Base-by-base conservation (phyloP, 2,329 filamentous ascomycete species). In the Parasarocladium wereldwijsianum region DNA sequence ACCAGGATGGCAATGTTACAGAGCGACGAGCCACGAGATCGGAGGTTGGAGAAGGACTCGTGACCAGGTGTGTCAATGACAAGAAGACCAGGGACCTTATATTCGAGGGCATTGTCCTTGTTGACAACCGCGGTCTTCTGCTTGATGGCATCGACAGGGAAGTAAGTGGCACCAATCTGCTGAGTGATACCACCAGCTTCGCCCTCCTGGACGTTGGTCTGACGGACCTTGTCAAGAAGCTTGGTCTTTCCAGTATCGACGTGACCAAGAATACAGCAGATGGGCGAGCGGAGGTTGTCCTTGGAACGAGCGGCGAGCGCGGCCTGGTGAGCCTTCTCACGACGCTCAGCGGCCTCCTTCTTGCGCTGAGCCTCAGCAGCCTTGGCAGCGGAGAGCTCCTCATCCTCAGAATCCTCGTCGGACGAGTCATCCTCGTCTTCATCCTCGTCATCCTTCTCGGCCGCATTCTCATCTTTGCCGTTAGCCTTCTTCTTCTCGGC, bases 171-270 rank as follows among this genome's bases (percentile, higher is more conserved):
- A 76, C 90, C 90, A 49, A 98, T 98, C 58, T 98, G 90, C 60
- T 98, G 90, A 6, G 90, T 98, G 49, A 98, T 98, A 76, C 90
- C 90, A 66, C 90, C 92, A 23, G 90, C 92, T 70, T 98, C 90
- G 47, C 90, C 90, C 59, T 96, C 90, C 51, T 98, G 92, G 20
- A 98, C 90, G 50, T 98, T 96, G 34, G 90, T 96, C 57, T 94
- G 85, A 47, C 90, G 81, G 49, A 98, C 83, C 64, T 98, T 98
- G 66, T 98, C 90, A 34, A 98, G 70, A 38, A 98, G 66, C 63
- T 96, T 98, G n/a, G 90, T 98, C 65, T 98, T 98, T 54, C 90
- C 90, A 26, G 92, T 98, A 76, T 98, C 90, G 71, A 98, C 90
- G 72, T 98, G 90, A 47, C 90, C 90, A 40, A 98, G 74, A 70